Evolutionary conservation across 1,284 basidiomycete species (phyloP).

Genomic region (Schizophyllum amplum): DNA sequence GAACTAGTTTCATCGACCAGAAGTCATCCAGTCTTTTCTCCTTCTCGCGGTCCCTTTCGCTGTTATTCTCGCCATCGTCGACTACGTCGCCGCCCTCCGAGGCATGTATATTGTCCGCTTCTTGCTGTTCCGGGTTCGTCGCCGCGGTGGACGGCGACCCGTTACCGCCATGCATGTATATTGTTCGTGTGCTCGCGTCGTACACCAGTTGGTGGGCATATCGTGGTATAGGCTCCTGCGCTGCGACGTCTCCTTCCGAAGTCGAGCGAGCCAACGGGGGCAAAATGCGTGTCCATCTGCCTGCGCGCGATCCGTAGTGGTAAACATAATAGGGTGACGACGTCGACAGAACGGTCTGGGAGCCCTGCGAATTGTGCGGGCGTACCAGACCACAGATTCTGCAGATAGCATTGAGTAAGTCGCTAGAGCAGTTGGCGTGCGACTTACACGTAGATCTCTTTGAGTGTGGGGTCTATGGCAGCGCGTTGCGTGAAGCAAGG

Average conservation of each 20-base stretch:
- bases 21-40: conserved; percentile 62
- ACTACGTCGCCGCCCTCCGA: conserved; percentile 11
- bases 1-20: conserved; percentile 61
- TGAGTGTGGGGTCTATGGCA: conserved; percentile 50
- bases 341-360: conserved; percentile 37
- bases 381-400: conserved; percentile 57
- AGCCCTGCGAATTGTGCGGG: conserved; percentile 24
- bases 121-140: conserved; percentile 16
- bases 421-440: conserved; percentile 1
- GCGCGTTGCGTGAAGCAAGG: conserved; percentile 66
- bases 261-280: conserved; percentile 15
- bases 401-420: background rate
- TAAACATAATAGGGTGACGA: conserved; percentile 54
- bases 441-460: conserved; percentile 66
- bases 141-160: conserved; percentile 25
- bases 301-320: conserved; percentile 47
- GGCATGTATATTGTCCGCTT: conserved; percentile 10
- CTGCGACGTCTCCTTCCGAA: background rate
- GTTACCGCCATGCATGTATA: conserved; percentile 71
- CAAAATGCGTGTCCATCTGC: conserved; percentile 54
- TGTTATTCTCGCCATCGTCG: conserved; percentile 12
- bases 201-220: conserved; percentile 76
- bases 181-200: conserved; percentile 41
- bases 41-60: conserved; percentile 15
- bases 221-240: conserved; percentile 42